Conservation (phyloP, 139 green algal species). For the Diplosphaera chodatii region DNA sequence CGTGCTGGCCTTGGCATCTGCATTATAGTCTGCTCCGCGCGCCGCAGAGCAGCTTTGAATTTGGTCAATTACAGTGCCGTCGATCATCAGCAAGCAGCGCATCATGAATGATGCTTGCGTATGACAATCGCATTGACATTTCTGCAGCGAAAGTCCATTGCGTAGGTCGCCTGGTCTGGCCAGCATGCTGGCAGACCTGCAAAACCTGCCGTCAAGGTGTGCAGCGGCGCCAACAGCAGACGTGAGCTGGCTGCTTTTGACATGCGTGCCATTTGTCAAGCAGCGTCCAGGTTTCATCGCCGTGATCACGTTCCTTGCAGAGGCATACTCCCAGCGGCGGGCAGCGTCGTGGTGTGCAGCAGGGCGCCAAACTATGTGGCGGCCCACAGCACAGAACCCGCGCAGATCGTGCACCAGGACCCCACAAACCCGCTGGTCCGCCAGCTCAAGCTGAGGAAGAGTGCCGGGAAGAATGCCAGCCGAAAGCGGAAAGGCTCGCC, state of each 20-base stretch:
- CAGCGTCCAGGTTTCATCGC: not conserved
- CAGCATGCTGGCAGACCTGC: not conserved
- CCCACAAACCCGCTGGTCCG: not conserved
- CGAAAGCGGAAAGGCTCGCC: not conserved
- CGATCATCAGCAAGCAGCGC: no score
- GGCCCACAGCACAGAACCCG: constrained; percentile 1
- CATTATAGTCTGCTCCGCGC: no score
- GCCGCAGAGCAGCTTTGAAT: no score
- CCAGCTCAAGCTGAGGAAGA: not conserved
- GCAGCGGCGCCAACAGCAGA: not conserved
- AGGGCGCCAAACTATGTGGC: not conserved
- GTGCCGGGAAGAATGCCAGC: not conserved
- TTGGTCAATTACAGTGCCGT: no score
- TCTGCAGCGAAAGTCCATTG: no score
- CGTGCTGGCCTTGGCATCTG: no score
- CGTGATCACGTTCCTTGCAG: not conserved
- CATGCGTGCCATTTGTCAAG: not conserved
- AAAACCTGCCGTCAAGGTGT: not conserved
- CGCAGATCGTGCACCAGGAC: not conserved
- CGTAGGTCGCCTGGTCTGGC: no score
- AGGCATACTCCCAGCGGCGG: not conserved
- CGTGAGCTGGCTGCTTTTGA: no score
- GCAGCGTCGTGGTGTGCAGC: not conserved
- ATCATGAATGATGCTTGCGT: no score
- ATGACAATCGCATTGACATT: no score